Conservation (phyloP, 495 filamentous ascomycete genomes). For the Penicillium samsonianum region DNA sequence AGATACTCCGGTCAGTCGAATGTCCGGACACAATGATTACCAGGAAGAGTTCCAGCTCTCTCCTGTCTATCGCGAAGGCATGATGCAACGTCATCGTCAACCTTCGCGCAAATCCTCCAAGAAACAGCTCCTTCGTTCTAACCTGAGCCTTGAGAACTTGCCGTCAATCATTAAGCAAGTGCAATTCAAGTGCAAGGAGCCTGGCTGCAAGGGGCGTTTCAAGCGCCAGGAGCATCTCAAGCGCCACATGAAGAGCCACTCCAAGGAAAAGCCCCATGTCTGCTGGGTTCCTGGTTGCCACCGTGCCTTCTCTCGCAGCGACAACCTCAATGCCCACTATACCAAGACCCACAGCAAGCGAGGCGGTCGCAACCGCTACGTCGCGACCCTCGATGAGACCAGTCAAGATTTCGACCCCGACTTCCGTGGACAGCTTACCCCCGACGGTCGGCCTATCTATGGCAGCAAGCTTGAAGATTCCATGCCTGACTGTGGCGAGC, state of each 20-base stretch:
- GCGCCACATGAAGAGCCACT: slow-evolving; percentile 62
- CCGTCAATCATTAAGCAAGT: slow-evolving; percentile 47
- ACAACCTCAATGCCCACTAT: slow-evolving; percentile 53
- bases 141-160: slow-evolving; percentile 44
- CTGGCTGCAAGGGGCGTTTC: slow-evolving; percentile 53
- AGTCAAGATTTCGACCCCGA: slow-evolving; percentile 48
- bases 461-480: slow-evolving; percentile 44
- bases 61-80: slow-evolving; percentile 39
- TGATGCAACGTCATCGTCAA: slow-evolving; percentile 38
- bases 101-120: slow-evolving; percentile 39
- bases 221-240: slow-evolving; percentile 66
- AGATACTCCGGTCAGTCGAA: slow-evolving; percentile 42
- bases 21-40: slow-evolving; percentile 42
- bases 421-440: slow-evolving; percentile 48
- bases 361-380: slow-evolving; percentile 50
- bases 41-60: slow-evolving; percentile 44
- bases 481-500: slow-evolving; percentile 37
- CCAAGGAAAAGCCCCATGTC: slow-evolving; percentile 54
- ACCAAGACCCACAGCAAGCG: slow-evolving; percentile 54
- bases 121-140: slow-evolving; percentile 43
- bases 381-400: slow-evolving; percentile 49
- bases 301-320: slow-evolving; percentile 48
- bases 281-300: slow-evolving; percentile 51
- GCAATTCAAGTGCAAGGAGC: slow-evolving; percentile 51
- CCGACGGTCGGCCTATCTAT: slow-evolving; percentile 46